Percentiles rank a stretch among this genome's conserved stretches.
Conservation (phyloP, 192 early-diverging fungal species). For the Anaeromyces robustus region DNA sequence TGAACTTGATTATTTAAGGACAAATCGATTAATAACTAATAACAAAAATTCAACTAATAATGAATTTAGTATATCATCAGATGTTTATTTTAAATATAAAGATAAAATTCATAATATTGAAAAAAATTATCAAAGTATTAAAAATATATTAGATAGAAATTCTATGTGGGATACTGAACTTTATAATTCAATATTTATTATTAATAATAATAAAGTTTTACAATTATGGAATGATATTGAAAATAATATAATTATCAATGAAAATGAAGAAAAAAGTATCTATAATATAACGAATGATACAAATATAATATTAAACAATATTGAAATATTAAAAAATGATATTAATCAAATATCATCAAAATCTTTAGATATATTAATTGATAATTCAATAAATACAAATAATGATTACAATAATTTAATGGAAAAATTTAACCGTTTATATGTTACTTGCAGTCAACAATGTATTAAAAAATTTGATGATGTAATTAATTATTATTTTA, state of each 20-base stretch:
- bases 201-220: neutral
- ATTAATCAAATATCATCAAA: neutral
- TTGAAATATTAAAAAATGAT: neutral
- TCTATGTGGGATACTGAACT: neutral
- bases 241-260: neutral
- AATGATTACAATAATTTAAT: neutral
- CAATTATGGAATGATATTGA: neutral
- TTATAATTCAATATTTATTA: neutral
- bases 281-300: neutral
- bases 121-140: neutral
- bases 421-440: neutral
- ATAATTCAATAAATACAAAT: neutral
- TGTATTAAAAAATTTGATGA: neutral
- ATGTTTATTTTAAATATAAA: neutral
- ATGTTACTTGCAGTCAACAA: neutral
- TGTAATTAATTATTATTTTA: neutral
- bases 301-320: neutral
- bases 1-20: neutral
- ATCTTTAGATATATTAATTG: neutral
- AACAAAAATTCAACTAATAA: neutral
- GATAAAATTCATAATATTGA: neutral
- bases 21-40: neutral
- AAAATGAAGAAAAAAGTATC: neutral
- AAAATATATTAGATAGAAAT: neutral
- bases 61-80: neutral